Evolutionary conservation across 202 grass and related monocot species (phyloP), one percentile per base, ranked within the genome.

Genomic region (Schoenoplectus tabernaemontani): DNA sequence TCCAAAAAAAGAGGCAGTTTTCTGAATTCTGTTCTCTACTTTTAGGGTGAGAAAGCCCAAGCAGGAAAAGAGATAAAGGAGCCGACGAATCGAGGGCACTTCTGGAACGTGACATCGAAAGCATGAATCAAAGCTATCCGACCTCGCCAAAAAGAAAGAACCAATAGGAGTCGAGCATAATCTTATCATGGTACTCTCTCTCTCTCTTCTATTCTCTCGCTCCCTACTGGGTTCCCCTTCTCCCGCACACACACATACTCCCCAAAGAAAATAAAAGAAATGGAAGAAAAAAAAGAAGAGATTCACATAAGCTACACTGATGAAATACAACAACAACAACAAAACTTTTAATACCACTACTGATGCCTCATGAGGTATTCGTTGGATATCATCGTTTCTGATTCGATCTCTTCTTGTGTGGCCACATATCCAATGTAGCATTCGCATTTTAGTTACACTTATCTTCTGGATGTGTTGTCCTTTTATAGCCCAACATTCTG

Each of bases 71-170:
- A 92, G 82, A 86, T 98, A 85, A 98, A 87, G 73, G 91, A 86
- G 53, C 79, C 94, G 51, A 88, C 89, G 64, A 92, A 81, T 74
- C 89, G 80, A 94, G 64, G 62, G 83, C 69, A 71, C 67, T 85
- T 87, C 84, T 98, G 73, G 95, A 98, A 82, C 95, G 89, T 57
- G 91, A 97, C 77, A 83, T 97, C 62, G 87, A 88, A 94, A 80
- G 72, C 77, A 88, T 59, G 89, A 92, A 64, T 23, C 78, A 57
- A 97, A 92, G 78, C 74, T 57, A 5, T 16, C 30, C 64, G 86
- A 84, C 23, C 54, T 68, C 44, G 56, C 34, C 41, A 85, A 76
- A 77, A 64, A 83, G 64, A 88, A 87, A 67, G 87, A 91, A 83
- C 36, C 74, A 85, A 53, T 56, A 50, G 80, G 56, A 34, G 63